These are phyloP conservation scores for Ophiostoma ulmi DNA, from an alignment of 2,329 filamentous ascomycete species.

Conservation along the genomic window DNA sequence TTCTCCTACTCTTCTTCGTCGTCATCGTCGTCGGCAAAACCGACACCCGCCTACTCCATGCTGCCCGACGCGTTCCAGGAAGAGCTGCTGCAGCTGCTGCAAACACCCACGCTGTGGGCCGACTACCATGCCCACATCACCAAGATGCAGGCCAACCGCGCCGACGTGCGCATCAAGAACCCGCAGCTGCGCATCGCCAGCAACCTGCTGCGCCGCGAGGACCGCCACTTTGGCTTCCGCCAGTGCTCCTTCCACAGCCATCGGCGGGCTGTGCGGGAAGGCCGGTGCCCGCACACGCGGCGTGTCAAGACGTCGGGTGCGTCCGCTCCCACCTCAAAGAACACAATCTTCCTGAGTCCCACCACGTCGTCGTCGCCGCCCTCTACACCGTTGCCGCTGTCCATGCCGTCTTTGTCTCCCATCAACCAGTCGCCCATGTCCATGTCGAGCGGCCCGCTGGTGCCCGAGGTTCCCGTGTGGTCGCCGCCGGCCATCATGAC, in stretches of 20 bases:
- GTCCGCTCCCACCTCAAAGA: neutral
- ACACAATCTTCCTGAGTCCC: neutral
- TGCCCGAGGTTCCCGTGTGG: constrained; percentile 22
- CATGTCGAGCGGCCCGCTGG: constrained; percentile 18
- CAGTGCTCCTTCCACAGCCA: constrained; percentile 59
- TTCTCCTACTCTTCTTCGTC: neutral
- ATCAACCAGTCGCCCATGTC: neutral
- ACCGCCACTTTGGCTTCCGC: constrained; percentile 56
- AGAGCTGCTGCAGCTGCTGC: constrained; percentile 39
- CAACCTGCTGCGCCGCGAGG: constrained; percentile 52
- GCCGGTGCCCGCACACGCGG: constrained; percentile 45
- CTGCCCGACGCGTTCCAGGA: constrained; percentile 29
- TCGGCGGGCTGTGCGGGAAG: constrained; percentile 49
- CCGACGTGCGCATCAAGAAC: constrained; percentile 54
- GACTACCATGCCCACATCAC: constrained; percentile 50
- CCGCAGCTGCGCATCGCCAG: constrained; percentile 54
- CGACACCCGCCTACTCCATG: constrained; percentile 4
- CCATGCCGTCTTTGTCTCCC: neutral
- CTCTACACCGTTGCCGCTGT: neutral
- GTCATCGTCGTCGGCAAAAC: no score
- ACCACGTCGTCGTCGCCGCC: constrained; percentile 4
- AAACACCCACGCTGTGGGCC: constrained; percentile 43
- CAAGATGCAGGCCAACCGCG: constrained; percentile 48
- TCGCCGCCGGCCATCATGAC: constrained; percentile 21
- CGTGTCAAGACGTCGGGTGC: neutral